Base-by-base conservation (phyloP, 305 asterid species). In the Solanum hybrid region DNA sequence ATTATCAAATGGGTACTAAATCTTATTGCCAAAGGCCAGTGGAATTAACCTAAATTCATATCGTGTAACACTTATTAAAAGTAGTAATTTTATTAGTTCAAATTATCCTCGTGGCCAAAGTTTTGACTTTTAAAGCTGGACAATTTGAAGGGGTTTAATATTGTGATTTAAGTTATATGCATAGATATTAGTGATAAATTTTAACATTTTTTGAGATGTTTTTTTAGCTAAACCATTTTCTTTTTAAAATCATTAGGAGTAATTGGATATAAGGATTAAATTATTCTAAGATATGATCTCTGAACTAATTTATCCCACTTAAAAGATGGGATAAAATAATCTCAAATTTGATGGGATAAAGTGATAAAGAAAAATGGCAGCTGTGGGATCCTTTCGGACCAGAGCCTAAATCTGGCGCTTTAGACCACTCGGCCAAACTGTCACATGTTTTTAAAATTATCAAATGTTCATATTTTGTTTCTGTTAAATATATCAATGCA, bases 391-490 rank as follows among this genome's bases (percentile, higher is more conserved):
- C 97, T 96, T 96, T 96, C 98, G 97, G 97, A 96, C 98, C 98
- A 95, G 96, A 96, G 97, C 98, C 98, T 96, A 96, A 96, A 96
- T 96, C 98, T 95, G 98, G 96, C 99, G 97, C 97, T 96, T 96
- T 95, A 95, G 98, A 97, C 98, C 97, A 96, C 69, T 57, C 69
- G 71, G 71, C 71, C 71, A 61, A 61, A 61, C 71, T 61, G 26
- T 61, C 71, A 61, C 11, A 20, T 20, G 24, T 61, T 3, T 8
- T 5, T 14, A 14, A 2, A 2, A 16, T 51, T 51, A 51, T 51
- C 8, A 51, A 14, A 16, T 16, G 0, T 0, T 16, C 20, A 39
- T 39, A 10, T 1, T 51, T 1, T 51, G 1, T 18, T 51, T 16
- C 2, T 3, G 2, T 1, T 8, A 3, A 18, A 14, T 51, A 33